Conservation (phyloP, 2,329 filamentous ascomycete species). For the Leptographium procerum region DNA sequence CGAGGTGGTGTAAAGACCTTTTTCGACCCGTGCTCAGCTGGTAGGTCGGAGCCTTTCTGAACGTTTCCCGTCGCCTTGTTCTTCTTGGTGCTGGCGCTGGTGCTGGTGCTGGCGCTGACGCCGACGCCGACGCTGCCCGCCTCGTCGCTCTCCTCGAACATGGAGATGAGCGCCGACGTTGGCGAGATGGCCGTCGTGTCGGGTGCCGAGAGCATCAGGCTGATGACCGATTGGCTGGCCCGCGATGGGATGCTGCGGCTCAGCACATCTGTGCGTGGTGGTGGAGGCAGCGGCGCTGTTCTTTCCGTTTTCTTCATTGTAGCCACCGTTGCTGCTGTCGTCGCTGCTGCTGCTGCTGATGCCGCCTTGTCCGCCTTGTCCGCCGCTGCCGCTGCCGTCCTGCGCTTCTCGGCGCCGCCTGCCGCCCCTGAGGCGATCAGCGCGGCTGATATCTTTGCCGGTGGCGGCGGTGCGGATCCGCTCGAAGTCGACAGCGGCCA, state of each 20-base stretch:
- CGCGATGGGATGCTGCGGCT: background rate
- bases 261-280: background rate
- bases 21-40: constrained; percentile 6
- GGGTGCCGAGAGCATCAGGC: constrained; percentile 21
- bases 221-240: constrained; percentile 16
- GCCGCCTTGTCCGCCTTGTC: background rate
- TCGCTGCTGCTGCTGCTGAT: background rate
- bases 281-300: background rate
- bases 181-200: constrained; percentile 50
- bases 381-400: background rate
- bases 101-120: constrained; percentile 12
- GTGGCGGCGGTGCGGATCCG: too few relatives aligned
- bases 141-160: constrained; percentile 49
- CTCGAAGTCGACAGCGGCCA: background rate
- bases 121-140: too few relatives aligned
- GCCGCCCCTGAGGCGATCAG: constrained; percentile 2
- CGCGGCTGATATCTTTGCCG: constrained; percentile 8
- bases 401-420: background rate
- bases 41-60: constrained; percentile 1
- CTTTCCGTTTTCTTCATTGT: background rate
- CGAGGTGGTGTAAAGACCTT: constrained; percentile 22
- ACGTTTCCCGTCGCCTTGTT: constrained; percentile 7
- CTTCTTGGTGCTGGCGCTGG: background rate
- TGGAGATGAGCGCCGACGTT: constrained; percentile 52
- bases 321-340: background rate